phyloP scores from a whole-genome alignment of 176 grass and related monocot species.

The Elaeis guineensis region DNA sequence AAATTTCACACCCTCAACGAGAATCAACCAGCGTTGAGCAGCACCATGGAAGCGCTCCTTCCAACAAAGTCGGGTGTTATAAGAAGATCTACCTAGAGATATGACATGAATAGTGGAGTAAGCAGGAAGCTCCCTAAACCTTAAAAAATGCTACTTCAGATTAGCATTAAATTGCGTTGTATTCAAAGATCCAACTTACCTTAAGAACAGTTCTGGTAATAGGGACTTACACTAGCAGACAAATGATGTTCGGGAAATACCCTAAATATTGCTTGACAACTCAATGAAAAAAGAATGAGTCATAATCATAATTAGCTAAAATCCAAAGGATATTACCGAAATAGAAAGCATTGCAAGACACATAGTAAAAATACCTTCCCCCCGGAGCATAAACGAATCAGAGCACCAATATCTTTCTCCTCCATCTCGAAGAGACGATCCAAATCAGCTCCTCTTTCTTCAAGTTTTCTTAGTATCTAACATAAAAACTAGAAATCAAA shows the following conservation, averaged over 20 bases:
- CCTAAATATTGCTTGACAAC: slow-evolving; percentile 79
- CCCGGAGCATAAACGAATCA: slow-evolving; percentile 73
- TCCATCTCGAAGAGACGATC: slow-evolving; percentile 92
- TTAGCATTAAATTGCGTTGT: neutral
- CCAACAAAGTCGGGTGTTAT: slow-evolving; percentile 92
- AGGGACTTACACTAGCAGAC: slow-evolving; percentile 77
- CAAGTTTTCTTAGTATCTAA: slow-evolving; percentile 77
- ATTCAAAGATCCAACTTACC: slow-evolving; percentile 25
- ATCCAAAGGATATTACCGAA: slow-evolving; percentile 3
- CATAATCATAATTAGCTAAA: slow-evolving; percentile 15
- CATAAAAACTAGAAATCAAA: neutral
- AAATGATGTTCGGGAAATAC: slow-evolving; percentile 75
- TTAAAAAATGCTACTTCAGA: neutral
- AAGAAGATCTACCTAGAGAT: slow-evolving; percentile 68
- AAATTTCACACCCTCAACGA: slow-evolving; percentile 61
- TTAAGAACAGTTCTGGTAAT: slow-evolving; percentile 97
- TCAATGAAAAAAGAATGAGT: slow-evolving; percentile 26
- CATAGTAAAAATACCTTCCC: slow-evolving; percentile 48
- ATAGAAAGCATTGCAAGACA: too few relatives aligned
- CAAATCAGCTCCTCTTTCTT: slow-evolving; percentile 75
- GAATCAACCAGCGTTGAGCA: slow-evolving; percentile 78
- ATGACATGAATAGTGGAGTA: slow-evolving; percentile 6
- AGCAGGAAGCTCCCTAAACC: slow-evolving; percentile 5
- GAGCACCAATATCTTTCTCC: slow-evolving; percentile 87
- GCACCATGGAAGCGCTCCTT: slow-evolving; percentile 89